These are phyloP conservation scores for Ramalina intermedia DNA, from an alignment of 495 filamentous ascomycete genomes.

Conservation along the genomic window DNA sequence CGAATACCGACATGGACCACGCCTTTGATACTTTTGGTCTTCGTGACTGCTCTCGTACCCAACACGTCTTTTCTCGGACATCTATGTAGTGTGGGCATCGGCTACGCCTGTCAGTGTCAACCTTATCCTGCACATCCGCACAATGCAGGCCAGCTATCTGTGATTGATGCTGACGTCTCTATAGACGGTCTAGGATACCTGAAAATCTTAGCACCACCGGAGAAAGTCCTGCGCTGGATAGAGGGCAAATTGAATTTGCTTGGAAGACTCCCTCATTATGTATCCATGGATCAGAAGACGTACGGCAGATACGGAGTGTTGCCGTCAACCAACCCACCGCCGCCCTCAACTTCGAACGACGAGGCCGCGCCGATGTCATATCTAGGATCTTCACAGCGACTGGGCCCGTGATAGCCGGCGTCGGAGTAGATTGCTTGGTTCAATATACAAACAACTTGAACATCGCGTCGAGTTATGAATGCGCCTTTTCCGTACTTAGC, in stretches of 20 bases:
- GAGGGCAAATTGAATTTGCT: conserved; percentile 75
- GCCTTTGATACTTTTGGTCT: conserved; percentile 57
- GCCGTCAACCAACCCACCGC: conserved; percentile 38
- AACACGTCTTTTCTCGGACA: conserved; percentile 77
- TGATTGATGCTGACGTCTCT: background rate
- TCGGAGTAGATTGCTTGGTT: too few species aligned
- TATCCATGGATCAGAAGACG: conserved; percentile 90
- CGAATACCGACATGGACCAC: conserved; percentile 86
- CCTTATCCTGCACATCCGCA: background rate
- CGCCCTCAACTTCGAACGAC: conserved; percentile 20
- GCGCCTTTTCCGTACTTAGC: too few species aligned
- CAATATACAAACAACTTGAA: too few species aligned
- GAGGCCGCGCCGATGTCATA: conserved; percentile 39
- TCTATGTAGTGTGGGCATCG: conserved; percentile 62
- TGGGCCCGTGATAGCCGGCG: conserved; percentile 34
- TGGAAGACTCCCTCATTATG: conserved; percentile 69
- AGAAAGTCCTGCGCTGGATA: conserved; percentile 65
- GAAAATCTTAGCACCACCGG: conserved; percentile 70
- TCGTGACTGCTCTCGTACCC: conserved; percentile 60
- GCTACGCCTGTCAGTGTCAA: conserved; percentile 61
- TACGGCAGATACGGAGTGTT: conserved; percentile 87
- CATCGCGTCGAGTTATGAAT: too few species aligned
- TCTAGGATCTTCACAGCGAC: conserved; percentile 45
- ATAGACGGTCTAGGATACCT: conserved; percentile 72
- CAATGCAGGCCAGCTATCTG: background rate